Conservation (phyloP, 805 yeast species). For the Wickerhamomyces ciferrii region DNA sequence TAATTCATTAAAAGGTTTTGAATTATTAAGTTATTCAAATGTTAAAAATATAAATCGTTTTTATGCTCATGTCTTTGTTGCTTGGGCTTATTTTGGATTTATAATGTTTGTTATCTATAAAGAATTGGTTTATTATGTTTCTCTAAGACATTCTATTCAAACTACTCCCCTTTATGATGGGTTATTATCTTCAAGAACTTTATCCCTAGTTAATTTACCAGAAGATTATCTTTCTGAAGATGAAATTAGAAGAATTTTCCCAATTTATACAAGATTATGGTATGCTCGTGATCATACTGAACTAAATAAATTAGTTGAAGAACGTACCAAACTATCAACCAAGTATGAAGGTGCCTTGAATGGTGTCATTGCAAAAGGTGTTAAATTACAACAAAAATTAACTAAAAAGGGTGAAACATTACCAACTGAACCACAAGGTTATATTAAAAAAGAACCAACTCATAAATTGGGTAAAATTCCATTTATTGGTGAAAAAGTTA, state of each 20-base stretch:
- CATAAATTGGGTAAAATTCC: slow-evolving; percentile 62
- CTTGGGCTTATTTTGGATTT: slow-evolving; percentile 71
- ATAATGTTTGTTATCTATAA: slow-evolving; percentile 63
- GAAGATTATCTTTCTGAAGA: slow-evolving; percentile 40
- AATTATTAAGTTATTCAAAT: slow-evolving; percentile 58
- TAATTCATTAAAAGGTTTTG: slow-evolving; percentile 49
- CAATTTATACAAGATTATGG: slow-evolving; percentile 53
- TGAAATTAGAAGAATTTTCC: slow-evolving; percentile 53
- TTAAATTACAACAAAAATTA: slow-evolving; percentile 48
- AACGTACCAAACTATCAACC: slow-evolving; percentile 53
- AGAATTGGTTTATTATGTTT: slow-evolving; percentile 65
- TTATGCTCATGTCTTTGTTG: slow-evolving; percentile 64
- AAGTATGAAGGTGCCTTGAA: slow-evolving; percentile 67
- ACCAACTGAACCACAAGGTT: slow-evolving; percentile 54
- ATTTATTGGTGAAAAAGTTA: slow-evolving; percentile 77
- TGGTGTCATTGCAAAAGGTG: slow-evolving; percentile 53
- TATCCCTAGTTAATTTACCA: slow-evolving; percentile 63
- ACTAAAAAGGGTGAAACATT: slow-evolving; percentile 50
- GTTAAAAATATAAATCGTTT: slow-evolving; percentile 56
- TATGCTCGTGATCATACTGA: slow-evolving; percentile 60
- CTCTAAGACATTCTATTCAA: slow-evolving; percentile 70
- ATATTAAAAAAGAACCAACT: slow-evolving; percentile 80
- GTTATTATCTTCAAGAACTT: slow-evolving; percentile 61
- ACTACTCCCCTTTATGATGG: slow-evolving; percentile 72
- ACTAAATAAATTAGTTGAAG: slow-evolving; percentile 50